Percentiles rank a stretch among this genome's conserved stretches.
Evolutionary conservation across 2,329 filamentous ascomycete species (phyloP).

Genomic region (Phaeosphaeria sp.): DNA sequence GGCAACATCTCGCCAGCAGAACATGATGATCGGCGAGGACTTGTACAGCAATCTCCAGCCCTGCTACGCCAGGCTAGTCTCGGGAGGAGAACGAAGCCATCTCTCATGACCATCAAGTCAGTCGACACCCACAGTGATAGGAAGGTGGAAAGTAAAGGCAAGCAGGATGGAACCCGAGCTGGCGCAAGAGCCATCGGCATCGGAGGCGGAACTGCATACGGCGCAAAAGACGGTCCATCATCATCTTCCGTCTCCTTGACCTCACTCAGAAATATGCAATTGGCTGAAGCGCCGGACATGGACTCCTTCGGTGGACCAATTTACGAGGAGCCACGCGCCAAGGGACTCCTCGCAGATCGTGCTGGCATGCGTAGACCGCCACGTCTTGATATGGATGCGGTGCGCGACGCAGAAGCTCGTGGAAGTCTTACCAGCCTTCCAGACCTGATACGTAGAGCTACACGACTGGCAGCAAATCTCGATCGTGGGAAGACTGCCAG

Average conservation of each 20-base stretch:
- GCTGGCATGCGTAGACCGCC: conserved; percentile 64
- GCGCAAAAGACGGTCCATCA: conserved; percentile 37
- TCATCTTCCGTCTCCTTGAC: conserved; percentile 45
- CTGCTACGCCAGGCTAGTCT: conserved; percentile 55
- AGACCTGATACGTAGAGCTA: conserved; percentile 88
- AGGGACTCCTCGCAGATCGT: conserved; percentile 49
- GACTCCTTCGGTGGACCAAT: conserved; percentile 27
- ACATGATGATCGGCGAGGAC: conserved; percentile 43
- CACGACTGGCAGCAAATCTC: conserved; percentile 82
- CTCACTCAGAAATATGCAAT: conserved; percentile 27
- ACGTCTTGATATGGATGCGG: conserved; percentile 79
- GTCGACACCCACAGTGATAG: conserved; percentile 44
- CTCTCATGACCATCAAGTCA: conserved; percentile 56
- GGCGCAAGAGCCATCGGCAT: conserved; percentile 30
- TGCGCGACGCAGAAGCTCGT: conserved; percentile 79
- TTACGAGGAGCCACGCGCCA: conserved; percentile 31
- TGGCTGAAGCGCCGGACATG: conserved; percentile 18
- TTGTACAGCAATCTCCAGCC: conserved; percentile 44
- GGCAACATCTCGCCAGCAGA: conserved; percentile 38
- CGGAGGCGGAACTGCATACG: conserved; percentile 36
- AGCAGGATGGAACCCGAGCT: conserved; percentile 15
- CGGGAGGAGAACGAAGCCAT: conserved; percentile 55
- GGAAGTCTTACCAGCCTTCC: conserved; percentile 91
- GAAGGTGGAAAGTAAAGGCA: conserved; percentile 24
- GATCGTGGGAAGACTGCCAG: conserved; percentile 78